Evolutionary conservation across 1,139 yeast genomes (phyloP), one percentile per base, ranked within the genome.

Genomic region (Hyphopichia khmerensis): DNA sequence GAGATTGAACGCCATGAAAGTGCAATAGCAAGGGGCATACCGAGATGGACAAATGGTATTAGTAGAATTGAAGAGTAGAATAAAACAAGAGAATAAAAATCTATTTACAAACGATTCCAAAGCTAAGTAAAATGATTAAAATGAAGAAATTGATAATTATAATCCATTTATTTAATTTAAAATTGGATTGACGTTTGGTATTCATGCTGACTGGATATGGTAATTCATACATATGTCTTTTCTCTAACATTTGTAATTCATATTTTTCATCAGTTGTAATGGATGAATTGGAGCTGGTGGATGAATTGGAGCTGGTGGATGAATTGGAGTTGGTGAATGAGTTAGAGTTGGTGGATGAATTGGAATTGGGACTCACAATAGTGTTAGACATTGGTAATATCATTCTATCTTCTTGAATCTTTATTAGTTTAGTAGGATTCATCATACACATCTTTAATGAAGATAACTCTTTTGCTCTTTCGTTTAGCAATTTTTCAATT

Each of bases 81-180:
- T n/a, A n/a, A 24, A 11, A 23, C 27, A 8, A 26, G 29, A 11
- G n/a, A 26, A 4, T 4, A 6, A 21, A 21, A 11, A 26, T 26
- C 29, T 26, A 26, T 26, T 26, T 26, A 26, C 29, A 26, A 26
- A 26, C 29, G 10, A 26, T 8, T 7, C n/a, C 10, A 17, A 36
- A 36, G 18, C 39, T 29, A n/a, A 27, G 21, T 11, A 38, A 17
- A 8, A 38, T 38, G 3, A 38, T 16, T 14, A 38, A 15, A 4
- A 33, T 17, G 15, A 33, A 9, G 18, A 38, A 15, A 19, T 38
- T 38, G 3, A 38, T 13, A 17, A 26, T 3, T 3, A 33, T 19
- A 13, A 38, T 27, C 40, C 40, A 38, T 23, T 26, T 33, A 16
- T 38, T 33, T 11, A 24, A 38, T 31, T 15, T 27, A 8, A 35